Evolutionary conservation across 108 stramenopile genomes (phyloP).

Genomic region (Cyclotella baltica): DNA sequence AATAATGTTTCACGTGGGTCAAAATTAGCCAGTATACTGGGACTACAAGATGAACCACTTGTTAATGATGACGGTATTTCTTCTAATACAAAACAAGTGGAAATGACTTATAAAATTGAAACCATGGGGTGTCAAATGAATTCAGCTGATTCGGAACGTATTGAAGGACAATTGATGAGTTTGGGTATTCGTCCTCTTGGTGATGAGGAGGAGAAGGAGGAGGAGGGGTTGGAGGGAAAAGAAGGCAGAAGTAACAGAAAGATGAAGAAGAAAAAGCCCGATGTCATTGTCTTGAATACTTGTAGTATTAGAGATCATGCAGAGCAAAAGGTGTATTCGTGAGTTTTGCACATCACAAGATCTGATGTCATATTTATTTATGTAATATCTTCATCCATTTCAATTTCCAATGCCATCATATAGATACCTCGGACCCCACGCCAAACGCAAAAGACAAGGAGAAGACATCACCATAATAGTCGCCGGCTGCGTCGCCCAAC

Average conservation of each 20-base stretch:
- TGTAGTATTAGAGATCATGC: constrained; percentile 98
- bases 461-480: constrained; percentile 88
- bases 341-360: background rate
- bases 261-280: constrained; percentile 55
- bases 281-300: constrained; percentile 95
- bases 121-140: constrained; percentile 99
- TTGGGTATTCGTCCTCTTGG: constrained; percentile 78
- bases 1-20: constrained; percentile 7
- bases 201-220: constrained; percentile 39
- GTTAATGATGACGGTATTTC: constrained; percentile 20
- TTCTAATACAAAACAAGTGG: constrained; percentile 18
- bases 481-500: constrained; percentile 92
- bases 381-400: background rate
- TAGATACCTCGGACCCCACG: constrained; percentile 71
- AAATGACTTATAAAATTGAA: constrained; percentile 81
- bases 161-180: constrained; percentile 91
- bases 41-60: constrained; percentile 51
- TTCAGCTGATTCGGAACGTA: constrained; percentile 94
- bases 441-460: constrained; percentile 65
- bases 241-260: constrained; percentile 19
- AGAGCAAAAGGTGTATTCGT: constrained; percentile 90
- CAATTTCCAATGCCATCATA: constrained; percentile 40
- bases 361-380: no score
- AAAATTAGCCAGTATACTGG: constrained; percentile 50
- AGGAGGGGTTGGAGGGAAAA: background rate